Evolutionary conservation across 1,139 yeast genomes (phyloP), one percentile per base, ranked within the genome.

Genomic region (Pichia sp.): DNA sequence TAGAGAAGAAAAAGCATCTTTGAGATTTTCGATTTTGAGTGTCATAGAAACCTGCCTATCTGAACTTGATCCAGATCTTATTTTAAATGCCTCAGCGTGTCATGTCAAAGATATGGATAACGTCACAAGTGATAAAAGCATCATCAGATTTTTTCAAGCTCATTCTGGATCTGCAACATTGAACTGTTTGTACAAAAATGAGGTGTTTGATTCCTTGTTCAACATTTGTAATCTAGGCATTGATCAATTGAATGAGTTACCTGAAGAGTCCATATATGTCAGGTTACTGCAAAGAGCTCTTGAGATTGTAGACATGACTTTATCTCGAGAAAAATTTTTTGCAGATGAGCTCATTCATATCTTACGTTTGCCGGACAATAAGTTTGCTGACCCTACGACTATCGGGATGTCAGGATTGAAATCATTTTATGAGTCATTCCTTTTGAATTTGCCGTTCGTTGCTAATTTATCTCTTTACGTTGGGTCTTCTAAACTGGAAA

Each of bases 401-500:
- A 66, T 83, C 48, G 51, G 56, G 5, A 73, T 83, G 0, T 82
- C 80, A 60, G 91, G 93, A 0, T 66, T 81, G 7, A 68, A 75
- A 21, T 79, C 85, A 5, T 85, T 86, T 60, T 83, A 75, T 61
- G 95, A 89, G 61, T 83, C 90, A 0, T 69, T 90, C 10, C 70
- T 87, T 25, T 82, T 84, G 67, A 79, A 87, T 56, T 69, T 89
- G 25, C 78, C 88, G 0, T 70, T 87, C 9, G 75, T 90, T 18
- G 87, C 87, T 0, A 85, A 85, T 58, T 66, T 89, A 51, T 87
- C 85, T 0, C 70, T 88, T 23, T 87, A 86, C 62, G 80, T 85
- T 54, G 89, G 95, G 1, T 72, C 83, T 3, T 63, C 74, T 12
- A 73, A 80, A 55, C 60, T 69, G 5, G 62, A 67, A 0, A 69